phyloP scores from a whole-genome alignment of 495 filamentous ascomycete species.

The Chaetomidium leptoderma region DNA sequence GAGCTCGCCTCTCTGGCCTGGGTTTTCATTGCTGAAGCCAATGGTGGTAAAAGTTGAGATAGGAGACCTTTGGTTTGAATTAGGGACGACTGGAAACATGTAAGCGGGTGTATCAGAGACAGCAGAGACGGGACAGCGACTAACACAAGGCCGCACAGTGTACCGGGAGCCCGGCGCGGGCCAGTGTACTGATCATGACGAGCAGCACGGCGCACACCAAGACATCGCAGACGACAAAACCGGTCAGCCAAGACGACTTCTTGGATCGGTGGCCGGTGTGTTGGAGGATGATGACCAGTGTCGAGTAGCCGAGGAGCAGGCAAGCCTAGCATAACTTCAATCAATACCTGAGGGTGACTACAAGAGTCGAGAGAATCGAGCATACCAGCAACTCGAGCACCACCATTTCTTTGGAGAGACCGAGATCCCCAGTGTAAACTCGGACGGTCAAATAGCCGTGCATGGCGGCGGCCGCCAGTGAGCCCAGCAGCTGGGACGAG shows the following conservation, averaged over 20 bases:
- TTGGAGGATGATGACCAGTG: constrained; percentile 31
- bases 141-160: constrained; percentile 34
- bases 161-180: constrained; percentile 32
- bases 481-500: constrained; percentile 29
- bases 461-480: constrained; percentile 27
- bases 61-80: constrained; percentile 11
- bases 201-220: constrained; percentile 28
- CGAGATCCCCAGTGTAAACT: constrained; percentile 26
- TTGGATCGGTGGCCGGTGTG: constrained; percentile 28
- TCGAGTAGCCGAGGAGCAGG: constrained; percentile 33
- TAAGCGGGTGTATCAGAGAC: background rate
- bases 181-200: constrained; percentile 33
- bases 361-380: background rate
- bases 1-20: constrained; percentile 24
- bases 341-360: background rate
- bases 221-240: constrained; percentile 31
- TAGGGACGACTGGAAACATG: constrained; percentile 7
- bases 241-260: constrained; percentile 24
- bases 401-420: constrained; percentile 29
- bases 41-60: constrained; percentile 19
- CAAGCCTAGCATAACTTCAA: constrained; percentile 28
- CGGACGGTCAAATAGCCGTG: constrained; percentile 38
- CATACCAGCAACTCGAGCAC: constrained; percentile 39
- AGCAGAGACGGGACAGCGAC: background rate
- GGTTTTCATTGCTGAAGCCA: constrained; percentile 29